Conservation (phyloP, 2,329 filamentous ascomycete species). For the Claviceps sp. region DNA sequence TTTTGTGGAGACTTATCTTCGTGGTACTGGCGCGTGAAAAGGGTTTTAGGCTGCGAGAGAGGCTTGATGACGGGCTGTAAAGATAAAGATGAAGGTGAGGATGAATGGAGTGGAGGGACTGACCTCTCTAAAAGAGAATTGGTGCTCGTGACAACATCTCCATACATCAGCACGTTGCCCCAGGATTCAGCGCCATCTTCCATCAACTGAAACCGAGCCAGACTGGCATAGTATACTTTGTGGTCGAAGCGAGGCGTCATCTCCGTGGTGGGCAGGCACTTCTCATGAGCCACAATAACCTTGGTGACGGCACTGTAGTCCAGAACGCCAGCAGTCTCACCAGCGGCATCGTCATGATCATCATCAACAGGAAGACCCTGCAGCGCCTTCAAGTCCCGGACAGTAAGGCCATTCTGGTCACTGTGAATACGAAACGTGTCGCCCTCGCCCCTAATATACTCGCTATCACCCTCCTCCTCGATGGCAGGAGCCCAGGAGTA, state of each 20-base stretch:
- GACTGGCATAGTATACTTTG: conserved; percentile 58
- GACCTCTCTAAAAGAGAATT: conserved; percentile 87
- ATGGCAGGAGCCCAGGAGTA: conserved; percentile 54
- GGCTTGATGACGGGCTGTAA: neutral
- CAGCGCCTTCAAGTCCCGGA: conserved; percentile 33
- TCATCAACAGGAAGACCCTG: conserved; percentile 31
- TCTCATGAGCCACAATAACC: conserved; percentile 58
- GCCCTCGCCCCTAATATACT: conserved; percentile 66
- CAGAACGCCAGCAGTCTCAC: conserved; percentile 42
- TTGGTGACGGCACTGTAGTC: conserved; percentile 68
- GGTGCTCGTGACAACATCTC: conserved; percentile 85
- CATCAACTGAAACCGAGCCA: conserved; percentile 48
- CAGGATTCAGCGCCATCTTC: conserved; percentile 51
- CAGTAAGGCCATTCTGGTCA: conserved; percentile 44
- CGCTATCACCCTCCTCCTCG: conserved; percentile 48
- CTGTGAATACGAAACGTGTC: conserved; percentile 73
- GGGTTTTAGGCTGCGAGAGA: neutral
- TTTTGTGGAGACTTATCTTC: neutral
- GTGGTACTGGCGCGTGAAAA: neutral
- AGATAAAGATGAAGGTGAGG: neutral
- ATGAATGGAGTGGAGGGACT: conserved; percentile 5
- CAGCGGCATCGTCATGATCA: conserved; percentile 7
- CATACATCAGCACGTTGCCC: conserved; percentile 70
- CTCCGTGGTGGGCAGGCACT: conserved; percentile 51
- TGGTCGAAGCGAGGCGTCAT: conserved; percentile 83